Conservation (phyloP, 208 protist genomes). For the Leishmania gerbilli region DNA sequence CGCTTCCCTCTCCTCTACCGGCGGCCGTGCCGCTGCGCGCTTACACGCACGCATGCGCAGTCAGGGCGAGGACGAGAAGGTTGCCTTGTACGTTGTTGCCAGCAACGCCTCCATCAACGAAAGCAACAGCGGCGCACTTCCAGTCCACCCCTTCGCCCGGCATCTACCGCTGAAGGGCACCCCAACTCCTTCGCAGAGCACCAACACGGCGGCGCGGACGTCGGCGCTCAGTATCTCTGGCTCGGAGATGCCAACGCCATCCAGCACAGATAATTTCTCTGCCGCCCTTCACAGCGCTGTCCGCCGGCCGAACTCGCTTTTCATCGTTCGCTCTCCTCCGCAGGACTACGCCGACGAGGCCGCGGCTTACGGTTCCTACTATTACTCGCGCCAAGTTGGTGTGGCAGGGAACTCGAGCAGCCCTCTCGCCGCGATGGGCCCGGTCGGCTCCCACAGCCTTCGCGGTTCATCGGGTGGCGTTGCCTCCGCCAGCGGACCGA, state of each 20-base stretch:
- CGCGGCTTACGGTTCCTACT: neutral
- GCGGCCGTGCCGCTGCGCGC: neutral
- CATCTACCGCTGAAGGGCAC: slow-evolving; percentile 14
- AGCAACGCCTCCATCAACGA: neutral
- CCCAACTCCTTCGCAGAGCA: slow-evolving; percentile 17
- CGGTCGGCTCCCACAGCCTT: neutral
- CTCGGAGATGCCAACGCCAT: slow-evolving; percentile 29
- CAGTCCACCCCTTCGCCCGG: neutral
- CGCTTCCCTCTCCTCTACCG: slow-evolving; percentile 4
- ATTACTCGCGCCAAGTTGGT: slow-evolving; percentile 9
- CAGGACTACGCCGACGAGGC: slow-evolving; percentile 8
- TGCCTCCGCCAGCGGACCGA: neutral
- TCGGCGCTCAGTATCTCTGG: slow-evolving; percentile 18
- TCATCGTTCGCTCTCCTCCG: slow-evolving; percentile 19
- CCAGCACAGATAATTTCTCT: slow-evolving; percentile 12
- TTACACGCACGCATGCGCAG: slow-evolving; percentile 5
- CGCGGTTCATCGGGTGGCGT: neutral
- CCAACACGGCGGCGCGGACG: slow-evolving; percentile 17
- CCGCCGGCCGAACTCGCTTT: slow-evolving; percentile 18
- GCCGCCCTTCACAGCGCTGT: neutral
- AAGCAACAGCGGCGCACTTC: neutral
- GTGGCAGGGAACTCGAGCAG: neutral
- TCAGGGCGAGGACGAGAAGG: slow-evolving; percentile 1
- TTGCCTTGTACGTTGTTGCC: neutral
- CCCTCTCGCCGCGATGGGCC: neutral